A percentile compares a stretch with the other conserved stretches of the same genome.
Conservation (phyloP, 2,329 filamentous ascomycete genomes). For the Monilinia vaccinii-corymbosi region DNA sequence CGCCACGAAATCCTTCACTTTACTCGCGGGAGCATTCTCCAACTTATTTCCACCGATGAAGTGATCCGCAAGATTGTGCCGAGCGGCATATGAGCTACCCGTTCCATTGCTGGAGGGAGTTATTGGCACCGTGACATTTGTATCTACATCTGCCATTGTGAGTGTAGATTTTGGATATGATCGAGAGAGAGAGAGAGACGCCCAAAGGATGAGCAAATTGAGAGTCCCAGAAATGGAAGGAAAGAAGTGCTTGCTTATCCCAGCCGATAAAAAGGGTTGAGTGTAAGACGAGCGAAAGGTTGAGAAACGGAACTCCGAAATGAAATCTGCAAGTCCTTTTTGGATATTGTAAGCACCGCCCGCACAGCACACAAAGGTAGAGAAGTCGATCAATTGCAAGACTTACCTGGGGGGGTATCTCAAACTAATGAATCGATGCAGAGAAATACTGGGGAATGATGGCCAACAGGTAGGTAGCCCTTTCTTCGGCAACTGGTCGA, state of each 20-base stretch:
- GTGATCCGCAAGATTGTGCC: conserved; percentile 77
- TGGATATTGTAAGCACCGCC: not conserved
- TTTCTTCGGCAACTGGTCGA: too few relatives aligned
- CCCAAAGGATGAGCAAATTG: conserved; percentile 18
- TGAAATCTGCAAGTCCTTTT: not conserved
- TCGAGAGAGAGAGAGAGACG: conserved; percentile 6
- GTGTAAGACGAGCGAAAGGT: conserved; percentile 2
- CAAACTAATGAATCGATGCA: not conserved
- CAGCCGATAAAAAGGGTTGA: conserved; percentile 7
- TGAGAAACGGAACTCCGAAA: not conserved
- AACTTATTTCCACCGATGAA: conserved; percentile 95
- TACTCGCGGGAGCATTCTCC: conserved; percentile 69
- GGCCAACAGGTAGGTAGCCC: too few relatives aligned
- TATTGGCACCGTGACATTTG: conserved; percentile 38
- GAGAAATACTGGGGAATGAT: not conserved
- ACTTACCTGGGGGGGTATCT: conserved; percentile 3
- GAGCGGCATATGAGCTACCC: conserved; percentile 63
- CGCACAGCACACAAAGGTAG: too few relatives aligned
- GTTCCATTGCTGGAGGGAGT: conserved; percentile 41
- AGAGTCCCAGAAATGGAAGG: conserved; percentile 3
- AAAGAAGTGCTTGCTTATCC: not conserved
- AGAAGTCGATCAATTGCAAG: too few relatives aligned
- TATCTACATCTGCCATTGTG: conserved; percentile 14
- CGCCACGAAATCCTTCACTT: conserved; percentile 93
- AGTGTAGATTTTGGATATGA: not conserved